A percentile compares a stretch with the other conserved stretches of the same genome.
These are phyloP conservation scores for Cladosporium sp. DNA, from an alignment of 2,329 filamentous ascomycete genomes.

Conservation along the genomic window DNA sequence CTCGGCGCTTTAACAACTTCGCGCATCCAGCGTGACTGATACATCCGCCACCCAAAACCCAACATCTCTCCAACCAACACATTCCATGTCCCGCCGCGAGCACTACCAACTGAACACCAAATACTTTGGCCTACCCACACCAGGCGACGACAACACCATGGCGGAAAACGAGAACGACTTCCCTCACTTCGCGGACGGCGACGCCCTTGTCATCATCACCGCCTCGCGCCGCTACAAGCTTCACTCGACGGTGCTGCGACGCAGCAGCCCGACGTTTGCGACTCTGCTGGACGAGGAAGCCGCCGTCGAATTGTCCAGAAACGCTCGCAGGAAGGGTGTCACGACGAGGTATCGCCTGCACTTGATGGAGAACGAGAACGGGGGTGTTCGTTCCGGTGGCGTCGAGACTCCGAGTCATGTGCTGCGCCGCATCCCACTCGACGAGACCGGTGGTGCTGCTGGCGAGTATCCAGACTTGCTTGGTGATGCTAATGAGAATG, in stretches of 20 bases:
- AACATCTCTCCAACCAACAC: not conserved
- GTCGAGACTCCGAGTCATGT: not conserved
- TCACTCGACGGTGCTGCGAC: constrained; percentile 34
- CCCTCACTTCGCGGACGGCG: constrained; percentile 36
- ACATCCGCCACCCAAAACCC: not conserved
- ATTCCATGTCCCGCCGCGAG: constrained; percentile 10
- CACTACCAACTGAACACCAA: constrained; percentile 12
- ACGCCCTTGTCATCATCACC: constrained; percentile 37
- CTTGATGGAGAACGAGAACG: constrained; percentile 18
- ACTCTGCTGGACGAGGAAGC: constrained; percentile 21
- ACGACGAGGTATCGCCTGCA: constrained; percentile 22
- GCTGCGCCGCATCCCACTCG: constrained; percentile 16
- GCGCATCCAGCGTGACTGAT: too few species aligned
- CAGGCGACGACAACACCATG: constrained; percentile 2
- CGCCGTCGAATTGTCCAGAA: constrained; percentile 26
- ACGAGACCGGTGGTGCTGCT: constrained; percentile 18
- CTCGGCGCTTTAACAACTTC: too few species aligned
- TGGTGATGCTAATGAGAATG: constrained; percentile 22
- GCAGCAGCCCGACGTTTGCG: constrained; percentile 19
- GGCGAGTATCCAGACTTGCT: constrained; percentile 11
- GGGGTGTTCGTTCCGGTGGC: not conserved
- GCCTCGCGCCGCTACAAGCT: constrained; percentile 35
- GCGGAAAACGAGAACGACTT: constrained; percentile 23
- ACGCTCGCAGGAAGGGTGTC: constrained; percentile 25
- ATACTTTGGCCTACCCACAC: not conserved